Evolutionary conservation across 176 grass and related monocot genomes (phyloP).

Genomic region (Puccinellia tenuiflora): DNA sequence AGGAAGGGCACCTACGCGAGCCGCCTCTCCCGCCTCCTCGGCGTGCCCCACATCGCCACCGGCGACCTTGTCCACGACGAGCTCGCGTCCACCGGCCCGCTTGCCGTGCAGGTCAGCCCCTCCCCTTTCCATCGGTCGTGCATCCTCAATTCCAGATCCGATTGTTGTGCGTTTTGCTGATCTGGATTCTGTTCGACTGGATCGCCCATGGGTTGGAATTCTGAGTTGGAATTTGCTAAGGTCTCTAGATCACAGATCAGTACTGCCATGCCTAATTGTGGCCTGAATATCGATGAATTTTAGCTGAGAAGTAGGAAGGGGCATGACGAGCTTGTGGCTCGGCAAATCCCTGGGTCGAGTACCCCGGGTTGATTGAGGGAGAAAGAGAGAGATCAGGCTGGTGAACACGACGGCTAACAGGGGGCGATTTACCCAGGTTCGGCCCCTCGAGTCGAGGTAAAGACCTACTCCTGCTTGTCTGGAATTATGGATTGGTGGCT

Average conservation of each 20-base stretch:
- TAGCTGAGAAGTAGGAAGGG: background rate
- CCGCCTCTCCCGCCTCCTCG: constrained; percentile 73
- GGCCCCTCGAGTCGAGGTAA: too few species aligned
- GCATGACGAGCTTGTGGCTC: too few species aligned
- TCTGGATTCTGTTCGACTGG: constrained; percentile 8
- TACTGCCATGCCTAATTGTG: background rate
- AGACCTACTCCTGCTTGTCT: too few species aligned
- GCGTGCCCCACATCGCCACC: constrained; percentile 89
- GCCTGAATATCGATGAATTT: background rate
- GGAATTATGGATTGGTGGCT: too few species aligned
- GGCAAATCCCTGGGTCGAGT: too few species aligned
- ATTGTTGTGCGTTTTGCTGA: background rate
- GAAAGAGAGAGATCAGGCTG: too few species aligned
- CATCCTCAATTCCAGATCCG: background rate
- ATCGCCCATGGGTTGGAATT: background rate
- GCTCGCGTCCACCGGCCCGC: constrained; percentile 64
- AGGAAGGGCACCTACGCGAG: constrained; percentile 83
- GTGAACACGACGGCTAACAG: too few species aligned
- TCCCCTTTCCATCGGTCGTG: too few species aligned
- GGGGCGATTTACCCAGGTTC: too few species aligned
- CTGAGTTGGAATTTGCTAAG: background rate
- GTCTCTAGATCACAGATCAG: background rate
- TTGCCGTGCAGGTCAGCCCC: constrained; percentile 42
- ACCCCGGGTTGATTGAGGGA: too few species aligned
- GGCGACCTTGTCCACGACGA: constrained; percentile 88